Evolutionary conservation across 106 monocot genomes (phyloP).

Genomic region (Dioscorea alata): DNA sequence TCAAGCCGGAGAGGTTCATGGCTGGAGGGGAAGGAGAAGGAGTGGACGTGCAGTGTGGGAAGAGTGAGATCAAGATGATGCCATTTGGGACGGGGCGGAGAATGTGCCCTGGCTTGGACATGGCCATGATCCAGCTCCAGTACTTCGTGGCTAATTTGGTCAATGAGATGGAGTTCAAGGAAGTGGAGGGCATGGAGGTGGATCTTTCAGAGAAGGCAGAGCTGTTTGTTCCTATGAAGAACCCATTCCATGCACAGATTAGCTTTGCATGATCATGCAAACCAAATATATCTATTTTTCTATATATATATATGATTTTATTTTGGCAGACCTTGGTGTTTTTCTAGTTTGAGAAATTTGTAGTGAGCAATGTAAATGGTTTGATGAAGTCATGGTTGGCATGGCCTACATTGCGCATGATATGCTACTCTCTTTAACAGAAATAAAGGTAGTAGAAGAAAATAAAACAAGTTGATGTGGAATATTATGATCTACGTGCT

Average conservation of each 20-base stretch:
- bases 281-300: too few species aligned
- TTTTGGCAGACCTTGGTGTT: too few species aligned
- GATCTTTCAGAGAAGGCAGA: slow-evolving; percentile 1
- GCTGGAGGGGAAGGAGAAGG: slow-evolving; percentile 3
- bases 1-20: slow-evolving; percentile 12
- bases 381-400: too few species aligned
- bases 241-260: slow-evolving; percentile 4
- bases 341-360: too few species aligned
- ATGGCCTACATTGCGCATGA: too few species aligned
- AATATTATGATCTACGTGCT: too few species aligned
- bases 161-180: slow-evolving; percentile 1
- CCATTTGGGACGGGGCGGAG: slow-evolving; percentile 5
- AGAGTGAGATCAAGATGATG: slow-evolving; percentile 13
- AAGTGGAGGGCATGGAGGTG: slow-evolving; percentile 1
- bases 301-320: too few species aligned
- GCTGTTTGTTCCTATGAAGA: slow-evolving; percentile 5
- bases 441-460: too few species aligned
- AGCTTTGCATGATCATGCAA: too few species aligned
- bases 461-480: too few species aligned
- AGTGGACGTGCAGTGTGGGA: slow-evolving; percentile 8
- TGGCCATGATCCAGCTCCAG: slow-evolving; percentile 8
- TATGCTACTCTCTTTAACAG: too few species aligned
- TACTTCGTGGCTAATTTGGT: slow-evolving; percentile 7
- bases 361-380: too few species aligned
- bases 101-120: slow-evolving; percentile 2